Evolutionary conservation across 495 filamentous ascomycete species (phyloP).

Genomic region (Penicillium steckii): DNA sequence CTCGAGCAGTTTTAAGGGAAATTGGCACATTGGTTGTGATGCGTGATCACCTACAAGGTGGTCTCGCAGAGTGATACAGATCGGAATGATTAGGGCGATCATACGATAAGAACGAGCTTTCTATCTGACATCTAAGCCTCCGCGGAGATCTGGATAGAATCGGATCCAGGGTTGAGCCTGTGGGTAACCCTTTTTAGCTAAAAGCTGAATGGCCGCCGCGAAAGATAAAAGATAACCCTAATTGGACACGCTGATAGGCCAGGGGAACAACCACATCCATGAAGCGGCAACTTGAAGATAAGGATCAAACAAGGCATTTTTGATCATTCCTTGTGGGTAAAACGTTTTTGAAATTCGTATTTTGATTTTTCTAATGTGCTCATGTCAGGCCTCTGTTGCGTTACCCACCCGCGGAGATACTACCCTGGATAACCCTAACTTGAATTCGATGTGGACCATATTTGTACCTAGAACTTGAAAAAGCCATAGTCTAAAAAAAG

Average conservation of each 20-base stretch:
- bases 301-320: background rate
- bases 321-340: too few species aligned
- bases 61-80: background rate
- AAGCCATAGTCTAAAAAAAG: background rate
- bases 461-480: too few species aligned
- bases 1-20: slow-evolving; percentile 14
- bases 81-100: slow-evolving; percentile 13
- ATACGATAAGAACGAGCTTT: background rate
- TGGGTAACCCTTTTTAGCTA: background rate
- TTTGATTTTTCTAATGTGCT: background rate
- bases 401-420: background rate
- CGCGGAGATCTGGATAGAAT: slow-evolving; percentile 16
- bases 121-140: background rate
- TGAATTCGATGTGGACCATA: too few species aligned
- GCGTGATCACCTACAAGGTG: too few species aligned
- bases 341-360: background rate
- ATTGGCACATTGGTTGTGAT: background rate
- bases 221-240: slow-evolving; percentile 8
- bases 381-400: background rate
- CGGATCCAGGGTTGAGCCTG: background rate
- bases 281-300: background rate
- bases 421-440: background rate
- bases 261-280: background rate
- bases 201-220: slow-evolving; percentile 3
- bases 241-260: background rate